A percentile compares a stretch with the other conserved stretches of the same genome.
Conservation (phyloP, 345 rosid species). For the Populus alba region DNA sequence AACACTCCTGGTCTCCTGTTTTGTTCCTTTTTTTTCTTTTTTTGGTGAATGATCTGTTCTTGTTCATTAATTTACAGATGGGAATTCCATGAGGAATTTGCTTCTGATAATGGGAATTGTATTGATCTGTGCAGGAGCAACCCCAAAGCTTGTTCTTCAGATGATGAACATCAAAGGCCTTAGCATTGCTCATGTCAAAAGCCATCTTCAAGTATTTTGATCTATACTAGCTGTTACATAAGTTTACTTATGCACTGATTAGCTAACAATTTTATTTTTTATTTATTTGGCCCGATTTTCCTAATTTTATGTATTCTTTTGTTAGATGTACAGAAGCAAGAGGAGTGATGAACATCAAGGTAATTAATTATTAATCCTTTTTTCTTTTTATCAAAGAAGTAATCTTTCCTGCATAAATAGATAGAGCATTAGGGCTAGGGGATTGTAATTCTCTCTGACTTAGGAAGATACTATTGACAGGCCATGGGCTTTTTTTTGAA, state of each 20-base stretch:
- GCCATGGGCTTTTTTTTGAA: constrained; percentile 46
- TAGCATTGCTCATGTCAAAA: constrained; percentile 80
- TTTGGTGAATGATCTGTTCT: not conserved
- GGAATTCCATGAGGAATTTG: not conserved
- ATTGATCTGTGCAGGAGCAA: constrained; percentile 51
- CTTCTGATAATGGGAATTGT: not conserved
- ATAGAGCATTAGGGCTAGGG: constrained; percentile 29
- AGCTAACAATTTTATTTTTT: not conserved
- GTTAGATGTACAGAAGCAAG: constrained; percentile 48
- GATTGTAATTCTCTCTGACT: not conserved
- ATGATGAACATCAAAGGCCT: constrained; percentile 76
- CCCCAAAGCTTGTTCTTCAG: constrained; percentile 80
- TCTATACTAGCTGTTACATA: not conserved
- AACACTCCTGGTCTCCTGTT: no score
- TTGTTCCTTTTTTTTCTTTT: not conserved
- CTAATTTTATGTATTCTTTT: not conserved
- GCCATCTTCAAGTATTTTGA: constrained; percentile 70
- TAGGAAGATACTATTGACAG: constrained; percentile 25
- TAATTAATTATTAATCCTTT: not conserved
- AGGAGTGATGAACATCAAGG: constrained; percentile 27
- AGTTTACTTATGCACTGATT: not conserved
- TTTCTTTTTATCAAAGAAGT: not conserved
- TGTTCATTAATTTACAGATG: not conserved
- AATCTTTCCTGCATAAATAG: not conserved
- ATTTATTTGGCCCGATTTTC: constrained; percentile 4